Percentiles rank a stretch among this genome's conserved stretches.
Evolutionary conservation across 768 basidiomycete species (phyloP).

Genomic region (Rhodotorula graminis): DNA sequence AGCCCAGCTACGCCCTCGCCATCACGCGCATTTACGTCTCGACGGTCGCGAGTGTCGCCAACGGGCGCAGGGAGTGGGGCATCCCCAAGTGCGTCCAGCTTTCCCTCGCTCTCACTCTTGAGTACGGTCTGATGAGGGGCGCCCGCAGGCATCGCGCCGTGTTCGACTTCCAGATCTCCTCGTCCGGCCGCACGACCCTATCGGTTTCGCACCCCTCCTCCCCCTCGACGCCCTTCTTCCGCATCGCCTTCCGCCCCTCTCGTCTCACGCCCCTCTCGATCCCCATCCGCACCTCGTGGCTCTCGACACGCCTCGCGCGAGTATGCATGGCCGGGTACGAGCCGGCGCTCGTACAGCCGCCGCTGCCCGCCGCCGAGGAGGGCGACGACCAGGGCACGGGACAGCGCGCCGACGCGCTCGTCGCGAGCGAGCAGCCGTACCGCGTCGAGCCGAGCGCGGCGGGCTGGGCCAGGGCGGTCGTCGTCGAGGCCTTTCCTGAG

Average conservation of each 20-base stretch:
- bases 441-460: conserved; percentile 1
- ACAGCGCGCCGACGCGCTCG: background rate
- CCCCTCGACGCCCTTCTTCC: conserved; percentile 21
- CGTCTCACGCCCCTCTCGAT: conserved; percentile 13
- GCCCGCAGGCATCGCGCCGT: conserved; percentile 17
- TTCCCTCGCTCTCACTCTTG: background rate
- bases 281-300: conserved; percentile 20
- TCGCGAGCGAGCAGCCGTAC: conserved; percentile 5
- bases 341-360: conserved; percentile 13
- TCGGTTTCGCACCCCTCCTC: conserved; percentile 10
- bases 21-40: conserved; percentile 31
- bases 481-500: background rate
- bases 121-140: background rate
- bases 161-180: background rate
- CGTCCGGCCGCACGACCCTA: background rate
- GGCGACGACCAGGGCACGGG: background rate
- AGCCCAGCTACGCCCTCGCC: conserved; percentile 1
- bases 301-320: background rate
- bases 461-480: background rate
- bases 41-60: conserved; percentile 4
- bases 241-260: conserved; percentile 17
- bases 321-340: conserved; percentile 7
- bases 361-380: background rate
- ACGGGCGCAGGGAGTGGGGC: conserved; percentile 16
- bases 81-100: conserved; percentile 18